A percentile compares a stretch with the other conserved stretches of the same genome.
phyloP scores from a whole-genome alignment of 2,329 filamentous ascomycete genomes.

The Penicillium sp. region DNA sequence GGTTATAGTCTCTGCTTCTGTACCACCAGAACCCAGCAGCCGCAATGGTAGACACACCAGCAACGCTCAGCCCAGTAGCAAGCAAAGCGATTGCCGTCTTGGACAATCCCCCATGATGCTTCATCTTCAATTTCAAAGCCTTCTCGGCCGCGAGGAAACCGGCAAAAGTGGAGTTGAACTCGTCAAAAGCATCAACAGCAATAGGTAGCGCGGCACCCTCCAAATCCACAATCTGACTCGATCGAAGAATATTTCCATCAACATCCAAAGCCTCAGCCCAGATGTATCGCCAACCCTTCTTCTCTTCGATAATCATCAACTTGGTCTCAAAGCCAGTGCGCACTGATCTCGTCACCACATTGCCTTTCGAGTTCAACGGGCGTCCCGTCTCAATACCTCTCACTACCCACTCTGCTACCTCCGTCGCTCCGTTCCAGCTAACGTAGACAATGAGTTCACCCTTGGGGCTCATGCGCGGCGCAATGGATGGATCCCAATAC shows the following conservation, averaged over 20 bases:
- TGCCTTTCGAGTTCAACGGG: neutral
- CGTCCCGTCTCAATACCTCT: neutral
- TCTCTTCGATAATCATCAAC: neutral
- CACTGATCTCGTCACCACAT: neutral
- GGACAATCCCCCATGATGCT: neutral
- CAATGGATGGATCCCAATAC: neutral
- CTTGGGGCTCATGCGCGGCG: neutral
- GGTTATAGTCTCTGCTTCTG: neutral
- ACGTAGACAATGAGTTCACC: constrained; percentile 7
- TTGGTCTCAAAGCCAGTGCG: constrained; percentile 11
- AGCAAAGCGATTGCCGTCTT: neutral
- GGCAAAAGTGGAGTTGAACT: neutral
- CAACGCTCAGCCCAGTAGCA: neutral
- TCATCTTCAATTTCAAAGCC: neutral
- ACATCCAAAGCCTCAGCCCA: constrained; percentile 9
- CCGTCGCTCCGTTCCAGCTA: constrained; percentile 14
- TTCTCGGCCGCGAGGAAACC: neutral
- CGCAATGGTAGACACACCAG: neutral
- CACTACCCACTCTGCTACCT: constrained; percentile 2
- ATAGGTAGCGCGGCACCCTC: neutral
- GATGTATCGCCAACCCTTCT: constrained; percentile 4
- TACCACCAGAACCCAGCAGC: constrained; percentile 1
- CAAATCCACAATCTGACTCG: constrained; percentile 6
- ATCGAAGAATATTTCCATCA: neutral
- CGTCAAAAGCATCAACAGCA: constrained; percentile 2